Evolutionary conservation across 208 protist species (phyloP).

Genomic region (Crithidia sp.): DNA sequence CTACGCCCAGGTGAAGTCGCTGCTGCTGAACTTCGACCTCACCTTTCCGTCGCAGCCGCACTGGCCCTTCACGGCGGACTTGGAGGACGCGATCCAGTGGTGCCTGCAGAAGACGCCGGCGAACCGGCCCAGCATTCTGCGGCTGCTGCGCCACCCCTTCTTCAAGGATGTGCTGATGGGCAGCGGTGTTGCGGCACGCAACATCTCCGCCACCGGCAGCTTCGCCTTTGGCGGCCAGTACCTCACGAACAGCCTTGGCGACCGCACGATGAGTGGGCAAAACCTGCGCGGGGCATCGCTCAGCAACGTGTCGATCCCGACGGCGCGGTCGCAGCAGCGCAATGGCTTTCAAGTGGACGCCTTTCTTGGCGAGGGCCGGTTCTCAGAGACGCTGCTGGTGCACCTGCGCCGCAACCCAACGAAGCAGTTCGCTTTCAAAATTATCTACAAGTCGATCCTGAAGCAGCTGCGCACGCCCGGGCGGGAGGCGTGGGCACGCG

Average conservation of each 20-base stretch:
- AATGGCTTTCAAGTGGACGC: constrained; percentile 62
- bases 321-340: constrained; percentile 34
- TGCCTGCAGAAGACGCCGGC: constrained; percentile 66
- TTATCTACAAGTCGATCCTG: constrained; percentile 54
- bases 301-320: constrained; percentile 24
- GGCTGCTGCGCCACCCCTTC: constrained; percentile 66
- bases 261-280: constrained; percentile 25
- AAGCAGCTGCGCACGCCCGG: constrained; percentile 33
- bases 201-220: constrained; percentile 31
- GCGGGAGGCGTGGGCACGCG: constrained; percentile 27
- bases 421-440: constrained; percentile 71
- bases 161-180: constrained; percentile 45
- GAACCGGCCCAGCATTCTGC: constrained; percentile 54
- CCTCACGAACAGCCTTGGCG: constrained; percentile 22
- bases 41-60: constrained; percentile 45
- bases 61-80: constrained; percentile 50
- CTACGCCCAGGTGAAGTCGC: constrained; percentile 54
- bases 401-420: constrained; percentile 50
- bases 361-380: constrained; percentile 51
- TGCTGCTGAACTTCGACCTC: constrained; percentile 39
- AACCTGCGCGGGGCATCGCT: constrained; percentile 27
- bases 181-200: constrained; percentile 17
- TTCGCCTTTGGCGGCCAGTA: constrained; percentile 26
- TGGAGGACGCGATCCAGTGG: constrained; percentile 61
- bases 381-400: constrained; percentile 70